A percentile compares a stretch with the other conserved stretches of the same genome.
These are phyloP conservation scores for Pichia deserticola DNA, from an alignment of 805 yeast species.

Conservation along the genomic window DNA sequence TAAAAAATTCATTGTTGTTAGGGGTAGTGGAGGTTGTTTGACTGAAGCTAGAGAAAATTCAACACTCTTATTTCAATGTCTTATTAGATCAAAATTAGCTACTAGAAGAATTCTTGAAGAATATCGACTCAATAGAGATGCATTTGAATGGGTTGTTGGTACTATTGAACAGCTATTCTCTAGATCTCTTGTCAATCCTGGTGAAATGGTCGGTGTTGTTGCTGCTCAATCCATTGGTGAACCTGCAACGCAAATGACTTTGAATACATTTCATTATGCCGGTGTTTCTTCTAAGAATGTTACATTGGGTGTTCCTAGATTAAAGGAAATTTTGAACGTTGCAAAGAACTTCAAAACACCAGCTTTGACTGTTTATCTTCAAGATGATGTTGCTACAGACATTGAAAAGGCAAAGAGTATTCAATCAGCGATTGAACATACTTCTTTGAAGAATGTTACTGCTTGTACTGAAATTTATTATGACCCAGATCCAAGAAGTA, in stretches of 20 bases:
- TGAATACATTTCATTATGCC: constrained; percentile 92
- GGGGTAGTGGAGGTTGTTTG: constrained; percentile 70
- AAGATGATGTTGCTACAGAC: constrained; percentile 72
- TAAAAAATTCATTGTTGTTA: constrained; percentile 60
- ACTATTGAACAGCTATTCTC: constrained; percentile 92
- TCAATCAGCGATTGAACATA: constrained; percentile 95
- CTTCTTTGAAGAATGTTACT: constrained; percentile 88
- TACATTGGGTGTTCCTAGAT: constrained; percentile 96
- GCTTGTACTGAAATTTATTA: constrained; percentile 96
- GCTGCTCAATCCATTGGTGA: constrained; percentile 98
- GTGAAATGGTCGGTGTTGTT: constrained; percentile 97
- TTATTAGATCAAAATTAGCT: constrained; percentile 87
- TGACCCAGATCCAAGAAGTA: constrained; percentile 95
- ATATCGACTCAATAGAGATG: constrained; percentile 70
- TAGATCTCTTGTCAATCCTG: constrained; percentile 87
- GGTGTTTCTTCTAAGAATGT: constrained; percentile 99
- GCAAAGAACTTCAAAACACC: constrained; percentile 99
- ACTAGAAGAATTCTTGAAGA: constrained; percentile 89
- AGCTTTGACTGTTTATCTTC: constrained; percentile 89
- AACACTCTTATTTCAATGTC: constrained; percentile 79
- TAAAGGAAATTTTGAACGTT: constrained; percentile 95
- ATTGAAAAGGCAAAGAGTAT: constrained; percentile 92
- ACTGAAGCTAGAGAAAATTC: constrained; percentile 91
- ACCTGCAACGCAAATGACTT: constrained; percentile 97
- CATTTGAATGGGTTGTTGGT: constrained; percentile 95